Conservation (phyloP, 306 rosid genomes). For the Prunus salicina region DNA sequence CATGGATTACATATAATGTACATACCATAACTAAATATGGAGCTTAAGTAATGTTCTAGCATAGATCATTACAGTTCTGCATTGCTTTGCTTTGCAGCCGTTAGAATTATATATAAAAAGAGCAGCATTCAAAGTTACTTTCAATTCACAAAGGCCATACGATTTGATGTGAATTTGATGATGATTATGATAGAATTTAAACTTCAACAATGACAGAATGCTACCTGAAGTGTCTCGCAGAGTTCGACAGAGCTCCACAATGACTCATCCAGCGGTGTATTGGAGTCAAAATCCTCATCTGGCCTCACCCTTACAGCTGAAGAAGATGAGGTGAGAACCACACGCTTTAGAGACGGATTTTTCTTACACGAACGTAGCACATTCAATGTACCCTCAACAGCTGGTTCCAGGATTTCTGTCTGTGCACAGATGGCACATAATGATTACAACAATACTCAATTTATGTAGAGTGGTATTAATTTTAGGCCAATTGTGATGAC, state of each 20-base stretch:
- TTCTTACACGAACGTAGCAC: conserved; percentile 68
- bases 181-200: background rate
- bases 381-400: conserved; percentile 71
- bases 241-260: conserved; percentile 67
- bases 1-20: background rate
- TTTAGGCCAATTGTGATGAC: background rate
- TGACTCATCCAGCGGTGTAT: conserved; percentile 61
- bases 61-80: background rate
- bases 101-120: background rate
- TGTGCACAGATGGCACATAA: conserved; percentile 9
- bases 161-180: background rate
- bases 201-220: background rate
- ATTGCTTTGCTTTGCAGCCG: background rate
- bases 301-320: conserved; percentile 59
- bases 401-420: conserved; percentile 69
- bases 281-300: conserved; percentile 45
- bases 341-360: conserved; percentile 54
- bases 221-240: conserved; percentile 60
- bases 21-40: background rate
- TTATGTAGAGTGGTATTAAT: background rate
- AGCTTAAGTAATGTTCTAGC: background rate
- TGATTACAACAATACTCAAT: background rate
- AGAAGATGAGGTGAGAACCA: conserved; percentile 84
- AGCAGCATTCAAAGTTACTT: background rate
- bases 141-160: background rate